Evolutionary conservation across 2,329 filamentous ascomycete genomes (phyloP), one percentile per base, ranked within the genome.

Genomic region (Colletotrichum tofieldiae): DNA sequence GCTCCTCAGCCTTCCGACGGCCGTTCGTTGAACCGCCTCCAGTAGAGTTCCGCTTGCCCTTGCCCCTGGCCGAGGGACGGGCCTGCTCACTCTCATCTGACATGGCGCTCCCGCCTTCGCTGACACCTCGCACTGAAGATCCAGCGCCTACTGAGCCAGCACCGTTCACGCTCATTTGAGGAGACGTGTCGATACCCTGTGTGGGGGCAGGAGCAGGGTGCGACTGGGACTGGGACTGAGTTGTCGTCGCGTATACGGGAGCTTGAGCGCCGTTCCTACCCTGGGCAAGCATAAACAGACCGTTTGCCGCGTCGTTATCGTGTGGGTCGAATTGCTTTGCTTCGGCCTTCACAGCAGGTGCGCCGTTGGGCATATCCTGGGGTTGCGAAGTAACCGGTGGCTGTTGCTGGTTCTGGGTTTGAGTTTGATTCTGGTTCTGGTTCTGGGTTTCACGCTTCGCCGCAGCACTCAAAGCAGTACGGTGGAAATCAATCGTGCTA

Each of bases 271-370:
- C 89, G 86, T 85, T 91, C 83, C 80, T 92, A 88, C 91, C 91
- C 78, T 94, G 92, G 1, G 96, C 95, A 71, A 99, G 87, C 89
- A 98, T 93, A 77, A 94, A 97, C 0, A 99, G 87, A 39, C 96
- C 95, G 80, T 98, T 98, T 63, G 96, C 96, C 54, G 96, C 96
- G 84, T 98, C 96, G 77, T 96, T 97, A 65, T 98, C 96, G 82
- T 97, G 94, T 52, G 95, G 93, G 71, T 95, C 93, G 79, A 95
- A 97, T 14, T 87, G 83, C 77, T 87, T 90, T 18, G 82, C 70
- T 76, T 89, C 86, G 8, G 84, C 61, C 81, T 91, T 89, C 20
- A 83, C 77, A 7, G 77, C 56, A 6, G 79, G 73, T 8, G 79
- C 76, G 52, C 81, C 84, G 80, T 86, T 86, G 56, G 83, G 74